Evolutionary conservation across 148 eudicot species (phyloP).

Genomic region (Diospyros lotus): DNA sequence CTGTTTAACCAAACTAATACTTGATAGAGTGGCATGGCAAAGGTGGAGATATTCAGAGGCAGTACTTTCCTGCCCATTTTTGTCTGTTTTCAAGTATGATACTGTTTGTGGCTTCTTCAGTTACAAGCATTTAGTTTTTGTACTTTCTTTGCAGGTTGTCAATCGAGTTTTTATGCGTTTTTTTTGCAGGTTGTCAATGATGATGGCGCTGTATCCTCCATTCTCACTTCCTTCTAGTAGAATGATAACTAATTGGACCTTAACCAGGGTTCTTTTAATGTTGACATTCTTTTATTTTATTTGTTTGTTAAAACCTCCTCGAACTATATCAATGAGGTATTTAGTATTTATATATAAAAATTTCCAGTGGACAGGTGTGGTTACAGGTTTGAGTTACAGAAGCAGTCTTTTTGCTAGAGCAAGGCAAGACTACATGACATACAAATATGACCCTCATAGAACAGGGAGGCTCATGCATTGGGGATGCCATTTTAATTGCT

Average conservation of each 20-base stretch:
- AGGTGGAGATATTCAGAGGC: too few relatives aligned
- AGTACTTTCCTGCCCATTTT: neutral
- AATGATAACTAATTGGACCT: neutral
- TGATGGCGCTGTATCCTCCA: constrained; percentile 98
- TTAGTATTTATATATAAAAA: too few relatives aligned
- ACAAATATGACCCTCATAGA: too few relatives aligned
- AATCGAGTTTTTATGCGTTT: constrained; percentile 20
- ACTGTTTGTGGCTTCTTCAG: neutral
- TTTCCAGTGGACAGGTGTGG: too few relatives aligned
- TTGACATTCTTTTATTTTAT: neutral
- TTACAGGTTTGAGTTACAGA: too few relatives aligned
- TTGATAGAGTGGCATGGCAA: too few relatives aligned
- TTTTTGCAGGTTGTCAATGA: constrained; percentile 90
- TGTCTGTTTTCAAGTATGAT: neutral
- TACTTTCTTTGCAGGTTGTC: constrained; percentile 69
- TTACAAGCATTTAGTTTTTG: constrained; percentile 2
- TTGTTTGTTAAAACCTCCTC: neutral
- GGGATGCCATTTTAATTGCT: too few relatives aligned
- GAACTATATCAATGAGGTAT: neutral
- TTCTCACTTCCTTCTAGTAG: constrained; percentile 7
- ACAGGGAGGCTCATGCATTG: too few relatives aligned
- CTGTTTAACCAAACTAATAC: too few relatives aligned
- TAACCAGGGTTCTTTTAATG: neutral
- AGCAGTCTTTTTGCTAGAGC: too few relatives aligned
- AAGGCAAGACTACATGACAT: too few relatives aligned